Percentiles rank a stretch among this genome's conserved stretches.
phyloP scores from a whole-genome alignment of 805 yeast genomes.

The Schwanniomyces pseudopolymorphus region DNA sequence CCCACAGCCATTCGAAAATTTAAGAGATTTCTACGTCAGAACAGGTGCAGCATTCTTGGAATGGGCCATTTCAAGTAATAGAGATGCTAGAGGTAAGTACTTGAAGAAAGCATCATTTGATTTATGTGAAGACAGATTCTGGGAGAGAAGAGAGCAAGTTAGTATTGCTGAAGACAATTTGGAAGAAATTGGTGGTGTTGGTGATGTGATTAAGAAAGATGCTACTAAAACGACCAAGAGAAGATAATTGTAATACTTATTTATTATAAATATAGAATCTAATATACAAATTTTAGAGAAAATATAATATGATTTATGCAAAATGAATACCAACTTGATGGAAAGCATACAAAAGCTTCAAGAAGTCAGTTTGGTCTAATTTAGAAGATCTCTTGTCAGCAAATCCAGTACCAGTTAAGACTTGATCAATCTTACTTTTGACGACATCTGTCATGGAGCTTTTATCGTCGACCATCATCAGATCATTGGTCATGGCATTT shows the following conservation, averaged over 20 bases:
- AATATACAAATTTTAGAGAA: slow-evolving; percentile 6
- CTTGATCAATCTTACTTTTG: slow-evolving; percentile 68
- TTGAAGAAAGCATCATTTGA: slow-evolving; percentile 88
- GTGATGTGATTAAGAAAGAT: slow-evolving; percentile 80
- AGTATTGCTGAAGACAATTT: slow-evolving; percentile 83
- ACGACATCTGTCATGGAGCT: slow-evolving; percentile 49
- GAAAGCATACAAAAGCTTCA: slow-evolving; percentile 83
- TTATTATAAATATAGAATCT: slow-evolving; percentile 5
- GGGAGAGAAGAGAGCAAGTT: slow-evolving; percentile 96
- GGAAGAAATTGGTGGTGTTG: slow-evolving; percentile 90
- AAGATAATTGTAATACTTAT: slow-evolving; percentile 9
- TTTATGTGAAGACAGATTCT: slow-evolving; percentile 91
- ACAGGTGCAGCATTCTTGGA: slow-evolving; percentile 84
- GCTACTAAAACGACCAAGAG: slow-evolving; percentile 54
- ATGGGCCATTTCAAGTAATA: slow-evolving; percentile 88
- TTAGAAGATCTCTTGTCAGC: slow-evolving; percentile 89
- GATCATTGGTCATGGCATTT: slow-evolving; percentile 45
- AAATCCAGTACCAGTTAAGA: slow-evolving; percentile 75
- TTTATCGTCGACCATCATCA: slow-evolving; percentile 39
- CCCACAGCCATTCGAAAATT: slow-evolving; percentile 87
- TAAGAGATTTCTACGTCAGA: slow-evolving; percentile 81
- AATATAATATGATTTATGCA: slow-evolving; percentile 48
- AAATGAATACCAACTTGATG: slow-evolving; percentile 97
- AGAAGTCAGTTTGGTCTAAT: slow-evolving; percentile 92
- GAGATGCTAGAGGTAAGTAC: slow-evolving; percentile 85